phyloP scores from a whole-genome alignment of 768 basidiomycete genomes.

The Lactarius evosmus region DNA sequence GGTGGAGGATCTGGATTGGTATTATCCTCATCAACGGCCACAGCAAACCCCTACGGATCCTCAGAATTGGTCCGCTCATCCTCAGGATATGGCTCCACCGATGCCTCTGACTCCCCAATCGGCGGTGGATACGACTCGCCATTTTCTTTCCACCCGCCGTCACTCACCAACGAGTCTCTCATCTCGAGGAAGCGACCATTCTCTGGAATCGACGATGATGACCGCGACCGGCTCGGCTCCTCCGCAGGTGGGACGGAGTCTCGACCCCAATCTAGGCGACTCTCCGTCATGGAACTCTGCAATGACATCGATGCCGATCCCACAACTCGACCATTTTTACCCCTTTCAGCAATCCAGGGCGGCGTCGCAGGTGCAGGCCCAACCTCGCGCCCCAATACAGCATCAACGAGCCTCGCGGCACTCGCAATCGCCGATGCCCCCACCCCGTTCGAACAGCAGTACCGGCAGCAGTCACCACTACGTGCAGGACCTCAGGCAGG shows the following conservation, averaged over 20 bases:
- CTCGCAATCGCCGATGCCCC: slow-evolving; percentile 47
- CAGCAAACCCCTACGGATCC: slow-evolving; percentile 34
- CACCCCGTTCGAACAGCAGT: slow-evolving; percentile 24
- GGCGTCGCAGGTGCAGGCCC: slow-evolving; percentile 31
- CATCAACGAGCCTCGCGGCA: slow-evolving; percentile 37
- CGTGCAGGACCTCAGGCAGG: slow-evolving; percentile 46
- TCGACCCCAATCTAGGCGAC: slow-evolving; percentile 72
- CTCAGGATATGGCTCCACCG: slow-evolving; percentile 34
- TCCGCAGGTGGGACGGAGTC: slow-evolving; percentile 59
- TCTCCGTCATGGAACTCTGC: slow-evolving; percentile 87
- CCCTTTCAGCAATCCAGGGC: slow-evolving; percentile 37
- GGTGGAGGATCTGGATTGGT: slow-evolving; percentile 49
- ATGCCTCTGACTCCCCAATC: slow-evolving; percentile 33
- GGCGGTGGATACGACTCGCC: slow-evolving; percentile 53
- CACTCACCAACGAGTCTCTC: slow-evolving; percentile 38
- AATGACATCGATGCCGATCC: slow-evolving; percentile 58
- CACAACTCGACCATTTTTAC: slow-evolving; percentile 48
- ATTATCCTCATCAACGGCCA: slow-evolving; percentile 18
- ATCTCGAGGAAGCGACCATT: slow-evolving; percentile 64
- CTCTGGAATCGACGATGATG: slow-evolving; percentile 54
- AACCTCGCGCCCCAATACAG: slow-evolving; percentile 34
- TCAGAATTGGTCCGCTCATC: slow-evolving; percentile 38
- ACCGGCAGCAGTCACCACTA: slow-evolving; percentile 36
- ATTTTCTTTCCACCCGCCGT: slow-evolving; percentile 76
- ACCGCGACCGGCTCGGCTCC: slow-evolving; percentile 39